Percentiles rank a stretch among this genome's conserved stretches.
Evolutionary conservation across 345 rosid species (phyloP).

Genomic region (Hibiscus trionum): DNA sequence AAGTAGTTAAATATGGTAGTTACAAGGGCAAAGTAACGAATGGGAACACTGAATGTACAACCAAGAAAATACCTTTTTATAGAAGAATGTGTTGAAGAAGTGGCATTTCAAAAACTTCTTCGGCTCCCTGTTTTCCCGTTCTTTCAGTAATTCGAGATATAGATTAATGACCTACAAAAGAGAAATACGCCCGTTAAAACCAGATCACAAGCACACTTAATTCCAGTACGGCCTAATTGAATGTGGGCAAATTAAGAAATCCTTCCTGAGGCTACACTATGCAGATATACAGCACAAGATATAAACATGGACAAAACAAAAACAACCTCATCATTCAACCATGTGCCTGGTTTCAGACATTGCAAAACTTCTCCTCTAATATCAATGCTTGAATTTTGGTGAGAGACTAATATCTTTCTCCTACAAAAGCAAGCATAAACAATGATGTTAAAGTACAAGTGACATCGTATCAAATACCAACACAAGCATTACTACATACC

Average conservation of each 20-base stretch:
- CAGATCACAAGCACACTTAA: neutral
- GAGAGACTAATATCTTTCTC: constrained; percentile 48
- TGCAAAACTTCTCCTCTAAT: constrained; percentile 55
- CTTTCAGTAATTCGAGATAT: constrained; percentile 81
- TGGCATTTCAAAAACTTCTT: constrained; percentile 81
- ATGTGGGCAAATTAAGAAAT: constrained; percentile 1
- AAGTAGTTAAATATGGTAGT: neutral
- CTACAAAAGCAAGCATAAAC: constrained; percentile 31
- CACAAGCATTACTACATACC: constrained; percentile 29
- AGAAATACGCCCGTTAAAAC: constrained; percentile 17
- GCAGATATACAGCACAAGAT: neutral
- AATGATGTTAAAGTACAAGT: constrained; percentile 12
- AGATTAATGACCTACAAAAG: constrained; percentile 71
- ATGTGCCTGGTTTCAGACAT: constrained; percentile 67
- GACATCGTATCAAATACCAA: constrained; percentile 4
- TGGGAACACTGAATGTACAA: neutral
- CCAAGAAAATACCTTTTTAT: constrained; percentile 63
- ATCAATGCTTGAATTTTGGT: constrained; percentile 55
- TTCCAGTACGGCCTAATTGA: neutral
- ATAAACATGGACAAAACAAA: neutral
- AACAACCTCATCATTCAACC: constrained; percentile 96
- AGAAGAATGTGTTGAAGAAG: constrained; percentile 88
- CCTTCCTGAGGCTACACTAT: neutral
- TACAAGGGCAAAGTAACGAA: neutral
- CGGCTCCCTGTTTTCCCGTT: constrained; percentile 88